These are phyloP conservation scores for Trichoderma atroviride DNA, from an alignment of 2,329 filamentous ascomycete species.

Conservation along the genomic window DNA sequence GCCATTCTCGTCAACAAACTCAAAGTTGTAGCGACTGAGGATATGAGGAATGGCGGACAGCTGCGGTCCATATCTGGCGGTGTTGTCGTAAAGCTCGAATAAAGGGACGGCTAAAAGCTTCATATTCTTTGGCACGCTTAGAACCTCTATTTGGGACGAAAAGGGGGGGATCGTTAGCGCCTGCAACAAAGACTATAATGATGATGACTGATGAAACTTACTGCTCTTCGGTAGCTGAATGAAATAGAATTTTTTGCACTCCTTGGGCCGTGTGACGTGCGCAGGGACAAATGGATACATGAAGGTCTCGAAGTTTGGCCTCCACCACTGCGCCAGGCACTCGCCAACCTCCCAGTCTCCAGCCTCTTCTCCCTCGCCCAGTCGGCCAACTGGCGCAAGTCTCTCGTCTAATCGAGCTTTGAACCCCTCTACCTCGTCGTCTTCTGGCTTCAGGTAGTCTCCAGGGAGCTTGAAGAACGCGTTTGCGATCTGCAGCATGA, in stretches of 20 bases:
- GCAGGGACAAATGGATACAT: constrained; percentile 99
- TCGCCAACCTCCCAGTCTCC: constrained; percentile 90
- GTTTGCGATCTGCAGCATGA: constrained; percentile 99
- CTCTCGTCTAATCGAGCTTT: constrained; percentile 90
- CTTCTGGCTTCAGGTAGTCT: constrained; percentile 86
- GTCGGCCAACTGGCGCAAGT: constrained; percentile 85
- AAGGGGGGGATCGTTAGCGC: constrained; percentile 17
- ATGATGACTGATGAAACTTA: constrained; percentile 43
- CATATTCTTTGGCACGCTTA: constrained; percentile 99
- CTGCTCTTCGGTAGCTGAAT: constrained; percentile 92
- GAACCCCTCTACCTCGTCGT: constrained; percentile 94
- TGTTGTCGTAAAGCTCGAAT: constrained; percentile 98
- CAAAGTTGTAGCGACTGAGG: constrained; percentile 93
- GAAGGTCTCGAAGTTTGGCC: constrained; percentile 98
- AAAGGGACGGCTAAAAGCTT: constrained; percentile 95
- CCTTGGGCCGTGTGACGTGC: constrained; percentile 94
- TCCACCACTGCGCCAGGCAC: constrained; percentile 97
- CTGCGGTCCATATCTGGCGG: constrained; percentile 89
- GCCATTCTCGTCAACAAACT: constrained; percentile 92
- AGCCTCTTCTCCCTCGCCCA: constrained; percentile 83
- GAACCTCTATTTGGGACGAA: constrained; percentile 66
- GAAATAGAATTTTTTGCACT: constrained; percentile 99
- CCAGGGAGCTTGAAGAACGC: constrained; percentile 99
- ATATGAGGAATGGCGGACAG: constrained; percentile 95
- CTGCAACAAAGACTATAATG: neutral